Evolutionary conservation across 169 alveolate species (phyloP).

Genomic region (Plasmodium cynomolgi): DNA sequence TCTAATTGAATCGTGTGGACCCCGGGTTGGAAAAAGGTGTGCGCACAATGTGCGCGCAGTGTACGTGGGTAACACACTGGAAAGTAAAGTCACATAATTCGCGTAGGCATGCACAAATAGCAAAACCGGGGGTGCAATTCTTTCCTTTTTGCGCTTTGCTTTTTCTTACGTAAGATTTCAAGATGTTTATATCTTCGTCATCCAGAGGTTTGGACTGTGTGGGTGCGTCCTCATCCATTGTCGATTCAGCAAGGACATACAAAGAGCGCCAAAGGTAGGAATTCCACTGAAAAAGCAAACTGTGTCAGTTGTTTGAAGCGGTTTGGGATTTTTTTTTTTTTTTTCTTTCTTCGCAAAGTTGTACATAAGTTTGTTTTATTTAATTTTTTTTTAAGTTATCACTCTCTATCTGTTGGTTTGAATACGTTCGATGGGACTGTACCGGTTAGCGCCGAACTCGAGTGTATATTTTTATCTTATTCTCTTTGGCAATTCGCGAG

Average conservation of each 20-base stretch:
- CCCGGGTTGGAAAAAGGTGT: background rate
- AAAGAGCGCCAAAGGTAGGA: background rate
- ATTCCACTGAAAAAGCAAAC: background rate
- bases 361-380: background rate
- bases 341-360: background rate
- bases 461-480: background rate
- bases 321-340: background rate
- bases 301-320: background rate
- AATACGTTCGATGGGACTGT: background rate
- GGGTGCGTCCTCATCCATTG: constrained; percentile 51
- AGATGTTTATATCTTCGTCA: constrained; percentile 77
- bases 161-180: constrained; percentile 64
- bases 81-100: background rate
- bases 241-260: constrained; percentile 7
- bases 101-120: background rate
- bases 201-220: constrained; percentile 74
- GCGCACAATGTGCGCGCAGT: background rate
- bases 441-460: background rate
- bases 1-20: background rate
- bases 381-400: background rate
- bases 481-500: background rate
- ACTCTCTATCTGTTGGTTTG: background rate
- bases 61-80: background rate
- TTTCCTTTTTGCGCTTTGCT: background rate
- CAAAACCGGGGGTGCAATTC: background rate